Percentiles rank a stretch among this genome's conserved stretches.
Conservation (phyloP, 768 basidiomycete species). For the Termitomyces sp. region DNA sequence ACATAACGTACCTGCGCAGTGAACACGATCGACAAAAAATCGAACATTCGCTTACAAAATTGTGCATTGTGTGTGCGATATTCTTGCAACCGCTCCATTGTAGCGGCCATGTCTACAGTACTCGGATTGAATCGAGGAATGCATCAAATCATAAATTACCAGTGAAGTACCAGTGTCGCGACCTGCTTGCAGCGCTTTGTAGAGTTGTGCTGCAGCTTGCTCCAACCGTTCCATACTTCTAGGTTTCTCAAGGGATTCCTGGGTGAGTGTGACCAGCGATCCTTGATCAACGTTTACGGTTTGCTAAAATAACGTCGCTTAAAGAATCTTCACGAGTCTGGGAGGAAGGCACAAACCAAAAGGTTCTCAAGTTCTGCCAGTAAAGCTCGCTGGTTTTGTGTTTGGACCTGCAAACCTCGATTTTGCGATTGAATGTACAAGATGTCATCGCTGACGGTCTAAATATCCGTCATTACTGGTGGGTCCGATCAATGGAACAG, state of each 20-base stretch:
- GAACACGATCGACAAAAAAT: conserved; percentile 90
- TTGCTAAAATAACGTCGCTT: conserved; percentile 47
- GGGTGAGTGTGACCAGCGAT: conserved; percentile 71
- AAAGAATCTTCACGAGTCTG: background rate
- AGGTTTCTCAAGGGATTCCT: conserved; percentile 84
- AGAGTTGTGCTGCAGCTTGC: conserved; percentile 80
- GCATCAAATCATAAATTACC: conserved; percentile 3
- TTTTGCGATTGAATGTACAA: conserved; percentile 95
- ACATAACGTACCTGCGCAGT: conserved; percentile 68
- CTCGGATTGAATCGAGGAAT: conserved; percentile 3
- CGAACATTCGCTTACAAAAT: conserved; percentile 89
- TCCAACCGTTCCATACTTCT: conserved; percentile 77
- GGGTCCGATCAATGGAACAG: background rate
- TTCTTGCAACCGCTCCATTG: conserved; percentile 89
- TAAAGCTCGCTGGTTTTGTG: conserved; percentile 87
- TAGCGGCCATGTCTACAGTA: conserved; percentile 86
- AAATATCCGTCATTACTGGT: background rate
- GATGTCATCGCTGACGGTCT: conserved; percentile 97
- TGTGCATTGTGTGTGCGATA: conserved; percentile 87
- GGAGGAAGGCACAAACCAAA: conserved; percentile 36
- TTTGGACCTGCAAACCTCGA: conserved; percentile 95
- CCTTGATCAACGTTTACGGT: conserved; percentile 90
- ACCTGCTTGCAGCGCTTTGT: conserved; percentile 90
- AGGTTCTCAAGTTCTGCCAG: conserved; percentile 85
- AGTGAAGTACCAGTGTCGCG: conserved; percentile 70